Conservation (phyloP, 805 yeast genomes). For the Candida adriatica region DNA sequence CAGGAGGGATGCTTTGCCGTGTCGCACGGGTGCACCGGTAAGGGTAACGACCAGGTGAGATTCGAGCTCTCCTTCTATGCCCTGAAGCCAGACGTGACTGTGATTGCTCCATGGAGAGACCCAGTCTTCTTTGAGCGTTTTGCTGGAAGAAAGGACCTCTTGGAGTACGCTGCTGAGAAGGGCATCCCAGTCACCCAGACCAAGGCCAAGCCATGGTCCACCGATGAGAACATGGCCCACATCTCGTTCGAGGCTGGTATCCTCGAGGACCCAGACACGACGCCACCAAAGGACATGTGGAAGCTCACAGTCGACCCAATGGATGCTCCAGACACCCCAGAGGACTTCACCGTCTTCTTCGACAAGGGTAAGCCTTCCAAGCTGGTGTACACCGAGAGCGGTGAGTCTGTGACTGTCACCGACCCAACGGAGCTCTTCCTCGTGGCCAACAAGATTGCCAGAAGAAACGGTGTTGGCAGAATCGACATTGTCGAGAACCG, state of each 20-base stretch:
- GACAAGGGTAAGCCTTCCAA: constrained; percentile 84
- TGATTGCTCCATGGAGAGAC: constrained; percentile 99
- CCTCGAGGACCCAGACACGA: constrained; percentile 95
- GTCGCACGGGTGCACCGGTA: constrained; percentile 99
- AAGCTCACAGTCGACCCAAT: constrained; percentile 92
- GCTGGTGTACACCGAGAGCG: constrained; percentile 57
- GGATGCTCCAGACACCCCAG: constrained; percentile 93
- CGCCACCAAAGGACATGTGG: constrained; percentile 99
- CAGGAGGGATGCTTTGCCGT: constrained; percentile 98
- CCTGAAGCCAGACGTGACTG: constrained; percentile 92
- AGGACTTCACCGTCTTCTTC: constrained; percentile 76
- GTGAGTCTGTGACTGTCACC: constrained; percentile 53
- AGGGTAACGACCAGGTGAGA: constrained; percentile 99
- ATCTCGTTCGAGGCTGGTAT: constrained; percentile 99
- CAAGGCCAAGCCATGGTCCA: constrained; percentile 99
- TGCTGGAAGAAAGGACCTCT: constrained; percentile 95
- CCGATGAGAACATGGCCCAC: constrained; percentile 98
- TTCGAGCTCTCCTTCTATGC: constrained; percentile 97
- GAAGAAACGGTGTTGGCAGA: constrained; percentile 99
- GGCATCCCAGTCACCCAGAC: constrained; percentile 94
- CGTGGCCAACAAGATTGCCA: constrained; percentile 89
- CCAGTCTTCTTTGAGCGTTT: constrained; percentile 91
- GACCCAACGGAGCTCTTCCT: constrained; percentile 90
- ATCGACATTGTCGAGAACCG: constrained; percentile 98
- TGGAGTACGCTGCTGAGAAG: constrained; percentile 90